Evolutionary conservation across 2,329 filamentous ascomycete genomes (phyloP).

Genomic region (Atkinsonella texensis): DNA sequence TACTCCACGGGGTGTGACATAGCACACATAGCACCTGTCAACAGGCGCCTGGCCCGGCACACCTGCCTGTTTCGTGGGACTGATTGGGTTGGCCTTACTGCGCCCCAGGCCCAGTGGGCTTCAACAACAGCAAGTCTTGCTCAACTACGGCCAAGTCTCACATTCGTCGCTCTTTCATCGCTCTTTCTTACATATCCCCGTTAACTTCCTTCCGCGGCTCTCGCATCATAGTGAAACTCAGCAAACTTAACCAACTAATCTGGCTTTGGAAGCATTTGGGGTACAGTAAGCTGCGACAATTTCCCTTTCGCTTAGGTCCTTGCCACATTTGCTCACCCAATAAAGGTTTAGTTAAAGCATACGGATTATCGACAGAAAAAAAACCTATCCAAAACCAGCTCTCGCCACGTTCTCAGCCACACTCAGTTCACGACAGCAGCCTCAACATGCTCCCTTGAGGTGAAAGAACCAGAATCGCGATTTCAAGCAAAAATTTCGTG

Average conservation of each 20-base stretch:
- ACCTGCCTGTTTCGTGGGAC: background rate
- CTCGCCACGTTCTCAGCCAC: slow-evolving; percentile 34
- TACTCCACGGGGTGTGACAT: too few relatives aligned
- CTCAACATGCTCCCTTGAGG: slow-evolving; percentile 24
- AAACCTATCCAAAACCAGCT: slow-evolving; percentile 19
- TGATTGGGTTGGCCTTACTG: background rate
- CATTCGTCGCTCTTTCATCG: background rate
- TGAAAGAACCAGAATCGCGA: slow-evolving; percentile 6
- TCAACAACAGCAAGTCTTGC: slow-evolving; percentile 3
- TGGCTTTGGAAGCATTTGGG: background rate
- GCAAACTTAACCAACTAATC: background rate
- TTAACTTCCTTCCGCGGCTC: background rate
- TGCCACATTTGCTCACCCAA: background rate
- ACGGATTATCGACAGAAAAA: slow-evolving; percentile 8
- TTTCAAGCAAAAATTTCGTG: slow-evolving; percentile 2
- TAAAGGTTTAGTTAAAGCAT: slow-evolving; percentile 6
- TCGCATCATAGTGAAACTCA: background rate
- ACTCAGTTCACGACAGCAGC: slow-evolving; percentile 21
- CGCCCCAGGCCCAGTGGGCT: slow-evolving; percentile 1
- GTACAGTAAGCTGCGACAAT: background rate
- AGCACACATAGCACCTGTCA: background rate
- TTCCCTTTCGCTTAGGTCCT: background rate
- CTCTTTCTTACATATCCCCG: background rate
- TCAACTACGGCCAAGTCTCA: background rate
- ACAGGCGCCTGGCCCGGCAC: background rate